A percentile compares a stretch with the other conserved stretches of the same genome.
Conservation (phyloP, 345 rosid genomes). For the Hypericum androsaemum region DNA sequence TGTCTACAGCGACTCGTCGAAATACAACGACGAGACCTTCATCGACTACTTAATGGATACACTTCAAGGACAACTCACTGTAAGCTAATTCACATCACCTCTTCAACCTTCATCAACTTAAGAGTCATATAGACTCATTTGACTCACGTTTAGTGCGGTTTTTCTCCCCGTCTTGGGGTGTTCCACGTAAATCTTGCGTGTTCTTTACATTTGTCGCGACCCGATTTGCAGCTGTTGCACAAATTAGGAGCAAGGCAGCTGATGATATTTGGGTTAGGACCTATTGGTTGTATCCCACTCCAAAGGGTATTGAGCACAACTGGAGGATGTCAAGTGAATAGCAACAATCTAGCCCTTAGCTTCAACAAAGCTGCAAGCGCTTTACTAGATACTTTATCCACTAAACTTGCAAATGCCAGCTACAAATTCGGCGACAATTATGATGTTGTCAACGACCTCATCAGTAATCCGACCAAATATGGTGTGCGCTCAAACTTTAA, state of each 20-base stretch:
- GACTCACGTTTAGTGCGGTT: too few species aligned
- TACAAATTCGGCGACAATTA: constrained; percentile 81
- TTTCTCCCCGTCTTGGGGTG: neutral
- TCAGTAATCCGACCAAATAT: constrained; percentile 53
- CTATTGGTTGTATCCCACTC: constrained; percentile 98
- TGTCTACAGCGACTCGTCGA: constrained; percentile 78
- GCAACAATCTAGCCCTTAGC: constrained; percentile 56
- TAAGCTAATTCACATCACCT: neutral
- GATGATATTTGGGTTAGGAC: constrained; percentile 84
- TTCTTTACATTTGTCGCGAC: too few species aligned
- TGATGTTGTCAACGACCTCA: constrained; percentile 64
- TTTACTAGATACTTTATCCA: constrained; percentile 32
- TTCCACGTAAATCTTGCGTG: too few species aligned
- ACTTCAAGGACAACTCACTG: constrained; percentile 59
- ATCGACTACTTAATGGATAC: constrained; percentile 60
- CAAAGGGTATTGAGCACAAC: constrained; percentile 69
- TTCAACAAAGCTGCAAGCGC: constrained; percentile 50
- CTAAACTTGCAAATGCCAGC: constrained; percentile 38
- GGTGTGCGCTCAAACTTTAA: constrained; percentile 25
- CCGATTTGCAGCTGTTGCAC: constrained; percentile 36
- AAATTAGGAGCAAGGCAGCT: constrained; percentile 61
- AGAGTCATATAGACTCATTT: too few species aligned
- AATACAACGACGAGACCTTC: constrained; percentile 62
- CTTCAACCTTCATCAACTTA: too few species aligned
- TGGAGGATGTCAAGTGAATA: constrained; percentile 60